Percentiles rank a stretch among this genome's conserved stretches.
Evolutionary conservation across 2,329 filamentous ascomycete genomes (phyloP).

Genomic region (Fusarium verticillioides): DNA sequence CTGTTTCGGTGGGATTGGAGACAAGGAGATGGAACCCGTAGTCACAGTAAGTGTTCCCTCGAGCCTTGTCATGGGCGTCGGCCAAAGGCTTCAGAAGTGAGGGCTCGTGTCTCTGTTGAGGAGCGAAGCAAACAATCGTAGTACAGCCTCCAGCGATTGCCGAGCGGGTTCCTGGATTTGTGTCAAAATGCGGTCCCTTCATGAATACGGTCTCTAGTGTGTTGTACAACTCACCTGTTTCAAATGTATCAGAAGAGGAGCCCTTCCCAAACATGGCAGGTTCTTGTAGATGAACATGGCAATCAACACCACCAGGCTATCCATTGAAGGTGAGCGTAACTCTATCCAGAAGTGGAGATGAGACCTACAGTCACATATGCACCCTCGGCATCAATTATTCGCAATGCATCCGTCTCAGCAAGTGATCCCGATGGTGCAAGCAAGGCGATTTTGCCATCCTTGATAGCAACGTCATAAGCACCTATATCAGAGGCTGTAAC

Average conservation of each 20-base stretch:
- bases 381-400: neutral
- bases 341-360: neutral
- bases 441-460: neutral
- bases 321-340: neutral
- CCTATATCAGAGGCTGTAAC: neutral
- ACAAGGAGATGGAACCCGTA: neutral
- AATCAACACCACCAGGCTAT: neutral
- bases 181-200: neutral
- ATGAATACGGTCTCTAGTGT: accelerated
- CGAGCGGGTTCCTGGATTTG: neutral
- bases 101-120: neutral
- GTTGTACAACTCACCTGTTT: neutral
- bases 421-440: neutral
- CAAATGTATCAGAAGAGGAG: neutral
- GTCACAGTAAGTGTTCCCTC: neutral
- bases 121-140: neutral
- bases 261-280: neutral
- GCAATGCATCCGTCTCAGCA: neutral
- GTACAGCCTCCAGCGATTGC: neutral
- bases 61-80: neutral
- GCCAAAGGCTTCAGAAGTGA: neutral
- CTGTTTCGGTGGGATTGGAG: neutral
- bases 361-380: neutral
- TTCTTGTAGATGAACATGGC: neutral
- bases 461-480: neutral